Evolutionary conservation across 176 grass and related monocot species (phyloP).

Genomic region (Eremochloa ophiuroides): DNA sequence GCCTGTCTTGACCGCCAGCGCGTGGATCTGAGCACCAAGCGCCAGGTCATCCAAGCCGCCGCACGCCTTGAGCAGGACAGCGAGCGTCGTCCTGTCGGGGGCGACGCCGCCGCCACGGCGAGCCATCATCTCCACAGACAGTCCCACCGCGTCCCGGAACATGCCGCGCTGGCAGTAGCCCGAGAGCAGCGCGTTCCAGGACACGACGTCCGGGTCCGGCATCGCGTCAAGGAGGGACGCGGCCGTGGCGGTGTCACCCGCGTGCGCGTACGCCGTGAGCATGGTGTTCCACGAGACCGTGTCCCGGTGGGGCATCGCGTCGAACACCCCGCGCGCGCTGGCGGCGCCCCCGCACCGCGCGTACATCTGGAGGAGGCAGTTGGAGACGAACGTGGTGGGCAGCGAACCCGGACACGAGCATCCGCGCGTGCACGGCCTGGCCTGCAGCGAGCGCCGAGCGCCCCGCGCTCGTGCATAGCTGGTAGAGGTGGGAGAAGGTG

Average conservation of each 20-base stretch:
- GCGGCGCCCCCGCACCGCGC: conserved; percentile 33
- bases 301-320: conserved; percentile 46
- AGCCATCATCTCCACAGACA: conserved; percentile 53
- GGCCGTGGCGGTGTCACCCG: conserved; percentile 16
- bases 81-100: conserved; percentile 50
- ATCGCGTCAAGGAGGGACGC: conserved; percentile 45
- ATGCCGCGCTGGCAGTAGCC: conserved; percentile 40
- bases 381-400: conserved; percentile 63
- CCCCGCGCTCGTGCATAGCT: conserved; percentile 43
- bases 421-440: conserved; percentile 48
- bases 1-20: conserved; percentile 43
- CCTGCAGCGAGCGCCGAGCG: conserved; percentile 34
- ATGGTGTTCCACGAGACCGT: conserved; percentile 76
- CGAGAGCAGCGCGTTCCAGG: conserved; percentile 63
- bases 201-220: conserved; percentile 58
- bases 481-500: conserved; percentile 69
- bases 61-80: conserved; percentile 61
- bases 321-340: conserved; percentile 48
- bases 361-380: conserved; percentile 81
- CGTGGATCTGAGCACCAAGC: conserved; percentile 60
- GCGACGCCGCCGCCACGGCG: conserved; percentile 4
- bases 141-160: conserved; percentile 25
- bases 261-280: conserved; percentile 40
- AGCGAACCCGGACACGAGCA: conserved; percentile 58
- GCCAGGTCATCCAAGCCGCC: conserved; percentile 37